Evolutionary conservation across 2,329 filamentous ascomycete genomes (phyloP).

Genomic region (Ambrosiella cleistominuta): DNA sequence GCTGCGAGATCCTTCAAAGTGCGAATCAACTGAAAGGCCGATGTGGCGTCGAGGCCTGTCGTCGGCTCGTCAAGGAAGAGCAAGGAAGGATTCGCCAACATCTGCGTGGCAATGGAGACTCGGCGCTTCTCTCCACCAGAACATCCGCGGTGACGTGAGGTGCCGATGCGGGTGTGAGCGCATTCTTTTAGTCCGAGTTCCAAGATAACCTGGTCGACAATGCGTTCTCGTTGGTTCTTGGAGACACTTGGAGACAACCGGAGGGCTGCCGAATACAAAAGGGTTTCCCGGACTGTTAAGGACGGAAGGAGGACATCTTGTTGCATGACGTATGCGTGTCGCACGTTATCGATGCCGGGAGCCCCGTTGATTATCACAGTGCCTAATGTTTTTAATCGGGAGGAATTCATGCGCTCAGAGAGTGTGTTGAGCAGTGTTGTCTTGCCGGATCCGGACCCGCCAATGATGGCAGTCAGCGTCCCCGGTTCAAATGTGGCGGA

Average conservation of each 20-base stretch:
- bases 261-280: slow-evolving; percentile 55
- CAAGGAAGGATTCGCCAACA: slow-evolving; percentile 62
- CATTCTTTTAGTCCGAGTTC: slow-evolving; percentile 64
- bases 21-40: slow-evolving; percentile 54
- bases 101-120: slow-evolving; percentile 60
- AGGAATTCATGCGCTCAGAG: slow-evolving; percentile 48
- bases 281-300: slow-evolving; percentile 57
- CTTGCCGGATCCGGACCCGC: slow-evolving; percentile 57
- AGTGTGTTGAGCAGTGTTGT: slow-evolving; percentile 55
- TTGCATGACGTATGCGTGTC: slow-evolving; percentile 57
- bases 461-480: slow-evolving; percentile 57
- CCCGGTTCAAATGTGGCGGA: slow-evolving; percentile 46
- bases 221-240: slow-evolving; percentile 36
- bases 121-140: slow-evolving; percentile 64
- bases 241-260: slow-evolving; percentile 47
- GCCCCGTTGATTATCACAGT: slow-evolving; percentile 43
- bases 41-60: slow-evolving; percentile 60
- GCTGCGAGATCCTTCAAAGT: slow-evolving; percentile 50
- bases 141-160: slow-evolving; percentile 53
- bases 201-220: slow-evolving; percentile 61
- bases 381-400: slow-evolving; percentile 34
- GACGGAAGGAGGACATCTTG: slow-evolving; percentile 58
- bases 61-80: slow-evolving; percentile 67
- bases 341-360: slow-evolving; percentile 32
- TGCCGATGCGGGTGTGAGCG: slow-evolving; percentile 56